Conservation (phyloP, 2,329 filamentous ascomycete species). For the Rutstroemia sp. region DNA sequence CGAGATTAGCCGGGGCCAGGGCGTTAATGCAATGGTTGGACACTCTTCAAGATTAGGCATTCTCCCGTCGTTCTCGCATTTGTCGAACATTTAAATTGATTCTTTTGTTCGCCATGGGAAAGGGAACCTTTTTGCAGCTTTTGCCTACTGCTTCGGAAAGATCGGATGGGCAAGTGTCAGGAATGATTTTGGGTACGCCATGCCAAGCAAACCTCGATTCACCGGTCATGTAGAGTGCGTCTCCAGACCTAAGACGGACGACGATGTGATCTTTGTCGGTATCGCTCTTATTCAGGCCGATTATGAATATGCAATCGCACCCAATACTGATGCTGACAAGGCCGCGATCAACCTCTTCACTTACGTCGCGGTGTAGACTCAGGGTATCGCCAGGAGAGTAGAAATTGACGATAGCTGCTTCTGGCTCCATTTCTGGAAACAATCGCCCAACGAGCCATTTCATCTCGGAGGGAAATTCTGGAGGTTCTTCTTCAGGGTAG, state of each 20-base stretch:
- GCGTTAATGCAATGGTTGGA: neutral
- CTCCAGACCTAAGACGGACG: slow-evolving; percentile 70
- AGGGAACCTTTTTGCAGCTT: slow-evolving; percentile 52
- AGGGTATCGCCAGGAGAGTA: slow-evolving; percentile 88
- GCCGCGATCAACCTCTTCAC: slow-evolving; percentile 70
- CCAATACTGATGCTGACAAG: slow-evolving; percentile 83
- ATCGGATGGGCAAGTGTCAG: slow-evolving; percentile 69
- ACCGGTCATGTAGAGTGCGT: slow-evolving; percentile 83
- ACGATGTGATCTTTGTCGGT: slow-evolving; percentile 41
- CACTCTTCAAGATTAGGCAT: neutral
- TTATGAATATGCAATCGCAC: slow-evolving; percentile 84
- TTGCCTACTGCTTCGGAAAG: slow-evolving; percentile 65
- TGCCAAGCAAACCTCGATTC: slow-evolving; percentile 88
- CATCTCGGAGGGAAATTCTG: slow-evolving; percentile 68
- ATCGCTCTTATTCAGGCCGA: slow-evolving; percentile 45
- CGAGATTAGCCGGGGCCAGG: neutral
- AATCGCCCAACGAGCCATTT: slow-evolving; percentile 57
- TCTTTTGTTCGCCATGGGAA: slow-evolving; percentile 83
- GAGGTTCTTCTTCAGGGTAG: slow-evolving; percentile 64
- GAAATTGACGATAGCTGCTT: slow-evolving; percentile 91
- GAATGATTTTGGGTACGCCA: slow-evolving; percentile 80
- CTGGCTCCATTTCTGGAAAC: slow-evolving; percentile 70
- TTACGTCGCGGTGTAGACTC: slow-evolving; percentile 89
- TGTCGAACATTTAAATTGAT: slow-evolving; percentile 91
- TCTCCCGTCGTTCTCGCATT: slow-evolving; percentile 47